Conservation (phyloP, 441 rosid species). For the Sinapis alba region DNA sequence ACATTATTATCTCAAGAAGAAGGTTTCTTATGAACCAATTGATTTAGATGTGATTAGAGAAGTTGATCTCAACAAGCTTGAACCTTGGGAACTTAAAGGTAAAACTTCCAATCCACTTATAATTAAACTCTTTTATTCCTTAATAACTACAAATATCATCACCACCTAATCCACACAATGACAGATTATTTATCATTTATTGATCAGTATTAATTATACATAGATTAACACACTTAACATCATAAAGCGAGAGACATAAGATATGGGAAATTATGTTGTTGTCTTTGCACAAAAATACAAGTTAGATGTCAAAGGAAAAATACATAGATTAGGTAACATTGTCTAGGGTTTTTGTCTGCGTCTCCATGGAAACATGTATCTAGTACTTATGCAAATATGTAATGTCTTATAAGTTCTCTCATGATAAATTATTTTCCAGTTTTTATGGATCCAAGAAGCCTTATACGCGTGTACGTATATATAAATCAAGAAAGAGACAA, state of each 20-base stretch:
- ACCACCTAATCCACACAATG: conserved; percentile 5
- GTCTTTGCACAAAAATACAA: conserved; percentile 31
- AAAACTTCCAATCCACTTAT: conserved; percentile 8
- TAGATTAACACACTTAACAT: no score
- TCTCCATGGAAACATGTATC: conserved; percentile 33
- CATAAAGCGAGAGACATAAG: neutral
- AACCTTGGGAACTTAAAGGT: conserved; percentile 86
- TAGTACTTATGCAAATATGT: no score
- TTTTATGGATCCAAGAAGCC: conserved; percentile 26
- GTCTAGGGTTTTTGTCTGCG: conserved; percentile 32
- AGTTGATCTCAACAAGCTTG: conserved; percentile 74
- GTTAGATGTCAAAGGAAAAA: conserved; percentile 29
- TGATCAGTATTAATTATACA: neutral
- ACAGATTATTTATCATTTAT: no score
- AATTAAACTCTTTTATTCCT: conserved; percentile 9
- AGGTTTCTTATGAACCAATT: conserved; percentile 65
- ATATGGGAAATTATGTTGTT: neutral
- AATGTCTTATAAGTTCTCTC: neutral
- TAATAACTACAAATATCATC: conserved; percentile 4
- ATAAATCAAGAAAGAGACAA: conserved; percentile 38
- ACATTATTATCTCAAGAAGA: conserved; percentile 66
- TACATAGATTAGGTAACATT: conserved; percentile 31
- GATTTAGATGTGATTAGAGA: conserved; percentile 74
- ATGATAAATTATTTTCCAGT: conserved; percentile 27
- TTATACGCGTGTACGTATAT: conserved; percentile 4